Evolutionary conservation across 2,329 filamentous ascomycete species (phyloP).

Genomic region (Pseudophaeomoniella oleicola): DNA sequence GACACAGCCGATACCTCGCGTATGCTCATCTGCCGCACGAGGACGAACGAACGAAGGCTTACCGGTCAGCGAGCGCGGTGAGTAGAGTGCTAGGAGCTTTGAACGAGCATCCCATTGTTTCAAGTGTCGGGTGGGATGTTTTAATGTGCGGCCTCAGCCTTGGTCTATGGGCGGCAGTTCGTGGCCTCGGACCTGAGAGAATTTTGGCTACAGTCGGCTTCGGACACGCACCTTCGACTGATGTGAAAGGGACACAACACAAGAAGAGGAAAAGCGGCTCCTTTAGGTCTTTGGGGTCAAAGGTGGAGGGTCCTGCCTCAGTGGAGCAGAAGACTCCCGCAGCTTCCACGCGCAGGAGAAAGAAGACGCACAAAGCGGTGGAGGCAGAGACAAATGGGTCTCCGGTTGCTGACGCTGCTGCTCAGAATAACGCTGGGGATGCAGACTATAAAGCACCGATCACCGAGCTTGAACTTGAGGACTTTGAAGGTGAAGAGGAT

Average conservation of each 20-base stretch:
- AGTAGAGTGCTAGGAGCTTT: neutral
- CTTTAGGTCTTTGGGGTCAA: neutral
- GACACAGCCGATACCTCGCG: neutral
- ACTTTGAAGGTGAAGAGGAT: neutral
- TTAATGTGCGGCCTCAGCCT: neutral
- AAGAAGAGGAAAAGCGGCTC: neutral
- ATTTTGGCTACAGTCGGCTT: neutral
- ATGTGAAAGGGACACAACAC: neutral
- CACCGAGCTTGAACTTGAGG: neutral
- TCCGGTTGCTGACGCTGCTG: neutral
- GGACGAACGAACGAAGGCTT: neutral
- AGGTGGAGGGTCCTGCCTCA: neutral
- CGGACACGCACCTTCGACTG: neutral
- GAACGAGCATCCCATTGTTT: neutral
- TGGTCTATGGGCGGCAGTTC: neutral
- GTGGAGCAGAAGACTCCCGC: neutral
- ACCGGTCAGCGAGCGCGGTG: neutral
- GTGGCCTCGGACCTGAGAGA: neutral
- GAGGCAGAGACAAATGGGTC: neutral
- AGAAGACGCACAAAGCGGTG: neutral
- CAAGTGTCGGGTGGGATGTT: conserved; percentile 1
- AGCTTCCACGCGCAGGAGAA: neutral
- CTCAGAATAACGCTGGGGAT: neutral
- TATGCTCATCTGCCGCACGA: neutral
- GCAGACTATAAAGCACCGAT: too few species aligned